Evolutionary conservation across 768 basidiomycete genomes (phyloP).

Genomic region (Termitomyces sp.): DNA sequence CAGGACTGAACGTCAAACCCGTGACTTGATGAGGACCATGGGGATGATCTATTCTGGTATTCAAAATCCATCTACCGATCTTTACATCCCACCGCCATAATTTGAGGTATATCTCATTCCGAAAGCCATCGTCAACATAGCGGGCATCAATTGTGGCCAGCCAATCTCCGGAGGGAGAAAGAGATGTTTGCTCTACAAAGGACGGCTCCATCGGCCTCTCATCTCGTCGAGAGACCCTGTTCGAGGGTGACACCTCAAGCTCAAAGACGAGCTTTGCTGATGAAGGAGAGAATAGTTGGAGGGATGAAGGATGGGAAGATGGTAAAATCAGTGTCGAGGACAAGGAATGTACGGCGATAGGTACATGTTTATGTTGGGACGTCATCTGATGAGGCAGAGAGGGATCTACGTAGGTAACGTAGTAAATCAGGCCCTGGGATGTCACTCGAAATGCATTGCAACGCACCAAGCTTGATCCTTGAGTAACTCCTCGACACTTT

Average conservation of each 20-base stretch:
- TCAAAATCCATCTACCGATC: constrained; percentile 62
- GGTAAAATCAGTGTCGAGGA: constrained; percentile 81
- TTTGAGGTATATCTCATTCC: constrained; percentile 76
- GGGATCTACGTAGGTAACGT: constrained; percentile 23
- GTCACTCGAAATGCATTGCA: neutral
- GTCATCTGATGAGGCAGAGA: constrained; percentile 24
- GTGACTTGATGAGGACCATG: constrained; percentile 67
- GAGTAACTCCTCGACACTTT: constrained; percentile 70
- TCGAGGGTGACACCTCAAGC: constrained; percentile 90
- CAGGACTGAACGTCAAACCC: constrained; percentile 65
- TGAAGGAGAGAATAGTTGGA: constrained; percentile 82
- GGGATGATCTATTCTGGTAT: constrained; percentile 85
- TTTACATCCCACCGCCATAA: constrained; percentile 83
- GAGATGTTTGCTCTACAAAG: constrained; percentile 62
- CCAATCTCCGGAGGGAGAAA: constrained; percentile 77
- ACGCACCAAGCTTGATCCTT: constrained; percentile 69
- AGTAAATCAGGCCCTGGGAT: neutral
- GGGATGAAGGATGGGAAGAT: constrained; percentile 92
- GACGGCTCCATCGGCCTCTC: constrained; percentile 73
- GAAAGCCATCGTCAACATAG: constrained; percentile 59
- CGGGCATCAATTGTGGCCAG: constrained; percentile 87
- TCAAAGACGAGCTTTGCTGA: constrained; percentile 73
- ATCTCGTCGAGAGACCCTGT: constrained; percentile 79
- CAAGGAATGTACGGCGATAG: constrained; percentile 70
- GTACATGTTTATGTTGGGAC: constrained; percentile 40